Percentiles rank a stretch among this genome's conserved stretches.
phyloP scores from a whole-genome alignment of 495 filamentous ascomycete species.

The Beverwykella pulmonaria region DNA sequence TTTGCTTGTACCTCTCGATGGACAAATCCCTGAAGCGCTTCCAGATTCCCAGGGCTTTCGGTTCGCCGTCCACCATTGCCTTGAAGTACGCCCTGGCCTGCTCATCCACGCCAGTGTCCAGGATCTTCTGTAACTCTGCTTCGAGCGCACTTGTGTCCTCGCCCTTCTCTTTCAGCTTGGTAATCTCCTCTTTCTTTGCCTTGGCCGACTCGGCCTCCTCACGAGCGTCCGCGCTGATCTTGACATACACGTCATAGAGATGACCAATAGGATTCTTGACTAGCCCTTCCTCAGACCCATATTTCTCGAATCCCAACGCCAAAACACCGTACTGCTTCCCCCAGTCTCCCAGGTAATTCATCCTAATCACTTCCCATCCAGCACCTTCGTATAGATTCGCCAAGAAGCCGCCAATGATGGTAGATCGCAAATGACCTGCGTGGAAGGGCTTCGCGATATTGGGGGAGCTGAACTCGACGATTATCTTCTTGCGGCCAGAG shows the following conservation, averaged over 20 bases:
- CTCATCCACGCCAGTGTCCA: slow-evolving; percentile 54
- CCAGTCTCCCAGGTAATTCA: slow-evolving; percentile 81
- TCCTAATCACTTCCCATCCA: slow-evolving; percentile 70
- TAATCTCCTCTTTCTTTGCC: slow-evolving; percentile 51
- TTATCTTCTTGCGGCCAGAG: slow-evolving; percentile 49
- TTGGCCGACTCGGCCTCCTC: slow-evolving; percentile 59
- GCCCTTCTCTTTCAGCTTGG: slow-evolving; percentile 34
- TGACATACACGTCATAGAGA: slow-evolving; percentile 66
- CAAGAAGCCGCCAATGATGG: slow-evolving; percentile 74
- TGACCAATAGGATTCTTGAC: slow-evolving; percentile 67
- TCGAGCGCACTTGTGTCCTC: slow-evolving; percentile 36
- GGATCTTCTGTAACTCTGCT: slow-evolving; percentile 39
- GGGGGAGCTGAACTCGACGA: slow-evolving; percentile 73
- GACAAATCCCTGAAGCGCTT: slow-evolving; percentile 80
- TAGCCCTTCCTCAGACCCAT: slow-evolving; percentile 64
- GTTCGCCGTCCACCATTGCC: slow-evolving; percentile 82
- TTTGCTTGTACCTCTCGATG: slow-evolving; percentile 41
- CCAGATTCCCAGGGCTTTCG: slow-evolving; percentile 78
- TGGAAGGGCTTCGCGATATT: slow-evolving; percentile 80
- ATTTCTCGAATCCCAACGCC: slow-evolving; percentile 66
- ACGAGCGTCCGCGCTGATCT: slow-evolving; percentile 22
- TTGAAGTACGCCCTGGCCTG: slow-evolving; percentile 82
- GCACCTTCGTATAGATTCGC: slow-evolving; percentile 68
- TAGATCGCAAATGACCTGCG: slow-evolving; percentile 71
- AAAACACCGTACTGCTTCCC: slow-evolving; percentile 75